Evolutionary conservation across 805 yeast species (phyloP).

Genomic region (Kregervanrija pseudodelftensis): DNA sequence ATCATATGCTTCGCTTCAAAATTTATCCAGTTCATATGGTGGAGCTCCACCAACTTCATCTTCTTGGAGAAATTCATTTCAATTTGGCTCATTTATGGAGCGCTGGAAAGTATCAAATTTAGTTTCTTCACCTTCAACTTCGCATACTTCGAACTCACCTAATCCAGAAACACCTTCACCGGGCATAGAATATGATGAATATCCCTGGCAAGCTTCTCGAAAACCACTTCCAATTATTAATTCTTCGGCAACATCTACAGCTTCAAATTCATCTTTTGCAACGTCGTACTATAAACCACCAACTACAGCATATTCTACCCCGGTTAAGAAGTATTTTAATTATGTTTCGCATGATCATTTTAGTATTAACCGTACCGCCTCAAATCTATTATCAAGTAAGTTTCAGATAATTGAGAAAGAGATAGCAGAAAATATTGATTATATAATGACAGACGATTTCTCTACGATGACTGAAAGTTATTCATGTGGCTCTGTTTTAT

Average conservation of each 20-base stretch:
- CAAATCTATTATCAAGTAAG: constrained; percentile 1
- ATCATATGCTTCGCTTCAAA: constrained; percentile 30
- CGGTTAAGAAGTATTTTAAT: background rate
- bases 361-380: constrained; percentile 9
- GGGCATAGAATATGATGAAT: constrained; percentile 7
- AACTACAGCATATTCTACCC: background rate
- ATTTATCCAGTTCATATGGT: constrained; percentile 32
- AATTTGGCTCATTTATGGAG: constrained; percentile 25
- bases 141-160: constrained; percentile 1
- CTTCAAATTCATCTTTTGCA: constrained; percentile 8
- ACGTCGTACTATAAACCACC: background rate
- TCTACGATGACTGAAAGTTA: background rate
- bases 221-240: background rate
- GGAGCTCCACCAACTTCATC: constrained; percentile 10
- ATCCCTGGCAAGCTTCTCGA: constrained; percentile 9
- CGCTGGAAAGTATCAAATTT: constrained; percentile 16
- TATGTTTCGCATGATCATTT: constrained; percentile 7
- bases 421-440: constrained; percentile 8
- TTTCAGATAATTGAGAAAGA: background rate
- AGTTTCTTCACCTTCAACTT: constrained; percentile 3
- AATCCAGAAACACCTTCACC: constrained; percentile 6
- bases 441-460: constrained; percentile 12
- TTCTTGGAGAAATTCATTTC: constrained; percentile 23
- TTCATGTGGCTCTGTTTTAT: constrained; percentile 1
- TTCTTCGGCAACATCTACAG: constrained; percentile 1